Base-by-base conservation (phyloP, 208 protist genomes). In the Naegleria gruberi region DNA sequence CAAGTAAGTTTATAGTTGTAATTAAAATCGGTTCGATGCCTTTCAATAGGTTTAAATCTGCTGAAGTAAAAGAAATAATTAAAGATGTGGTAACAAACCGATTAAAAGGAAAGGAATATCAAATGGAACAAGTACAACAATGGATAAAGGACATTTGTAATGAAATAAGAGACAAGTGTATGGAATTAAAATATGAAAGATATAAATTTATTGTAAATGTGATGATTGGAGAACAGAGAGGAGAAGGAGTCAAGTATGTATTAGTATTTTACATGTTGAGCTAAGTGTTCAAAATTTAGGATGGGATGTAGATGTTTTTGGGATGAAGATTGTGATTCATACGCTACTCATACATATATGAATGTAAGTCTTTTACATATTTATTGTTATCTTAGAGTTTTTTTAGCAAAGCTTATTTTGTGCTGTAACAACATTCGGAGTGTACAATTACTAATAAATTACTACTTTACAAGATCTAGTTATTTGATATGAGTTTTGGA, bases 291-390 rank as follows among this genome's bases (percentile, higher is more conserved):
- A n/a, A n/a, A n/a, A n/a, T 77, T 45, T 19, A 89, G 89, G 7
- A 95, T 96, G 42, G 97, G 97, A 0, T 97, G 96, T 92, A 97
- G 97, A 90, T 97, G 97, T 95, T 98, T 98, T 91, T 98, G 97
- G 96, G 97, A 98, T 93, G 96, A 95, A 0, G 97, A 98, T 93
- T 97, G 96, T n/a, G 97, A 98, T 93, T 96, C 95, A 90, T 97
- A 97, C 91, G 94, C 97, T 55, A 95, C 97, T 91, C 95, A 98
- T 91, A 95, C 97, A 37, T 98, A 97, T 91, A 94, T 97, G 57
- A 97, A 91, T 90, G 90, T 90, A 90, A 90, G 87, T 90, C 19
- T 5, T 40, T 17, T 87, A 55, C 4, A 55, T 87, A 55, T 34
- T n/a, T n/a, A 30, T 5, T 30, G 4, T 47, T 17, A 55, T n/a